phyloP scores from a whole-genome alignment of 345 rosid species.

The Melaleuca quinquenervia region DNA sequence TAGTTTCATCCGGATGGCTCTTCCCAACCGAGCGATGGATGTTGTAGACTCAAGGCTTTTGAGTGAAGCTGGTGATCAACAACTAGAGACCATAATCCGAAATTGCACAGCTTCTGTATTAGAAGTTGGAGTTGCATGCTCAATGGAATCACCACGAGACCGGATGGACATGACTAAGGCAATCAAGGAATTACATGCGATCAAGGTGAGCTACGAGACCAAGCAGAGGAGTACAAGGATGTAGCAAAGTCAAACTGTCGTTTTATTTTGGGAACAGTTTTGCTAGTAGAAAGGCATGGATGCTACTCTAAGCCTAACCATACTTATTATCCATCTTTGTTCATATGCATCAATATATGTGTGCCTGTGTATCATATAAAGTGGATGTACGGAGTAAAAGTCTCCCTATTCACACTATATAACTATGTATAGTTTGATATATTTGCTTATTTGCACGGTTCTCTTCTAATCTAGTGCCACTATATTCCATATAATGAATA shows the following conservation, averaged over 20 bases:
- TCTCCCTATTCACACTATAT: background rate
- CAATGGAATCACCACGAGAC: background rate
- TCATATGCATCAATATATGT: no score
- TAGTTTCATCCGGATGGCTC: background rate
- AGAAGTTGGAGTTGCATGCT: background rate
- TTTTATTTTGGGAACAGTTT: no score
- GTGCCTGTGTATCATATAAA: no score
- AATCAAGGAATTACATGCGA: background rate
- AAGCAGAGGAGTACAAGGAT: background rate
- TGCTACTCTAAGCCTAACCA: background rate
- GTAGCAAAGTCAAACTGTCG: background rate
- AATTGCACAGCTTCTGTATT: background rate
- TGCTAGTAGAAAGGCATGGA: background rate
- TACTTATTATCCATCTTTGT: no score
- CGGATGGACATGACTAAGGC: background rate
- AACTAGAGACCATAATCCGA: no score
- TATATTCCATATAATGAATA: no score
- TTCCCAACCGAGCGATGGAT: background rate
- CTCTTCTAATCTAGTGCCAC: no score
- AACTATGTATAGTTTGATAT: no score
- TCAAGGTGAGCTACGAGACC: background rate
- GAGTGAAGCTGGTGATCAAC: background rate
- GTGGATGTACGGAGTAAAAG: background rate
- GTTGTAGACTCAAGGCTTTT: background rate
- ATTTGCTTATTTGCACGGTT: no score